Evolutionary conservation across 805 yeast species (phyloP).

Genomic region (Candida verbasci): DNA sequence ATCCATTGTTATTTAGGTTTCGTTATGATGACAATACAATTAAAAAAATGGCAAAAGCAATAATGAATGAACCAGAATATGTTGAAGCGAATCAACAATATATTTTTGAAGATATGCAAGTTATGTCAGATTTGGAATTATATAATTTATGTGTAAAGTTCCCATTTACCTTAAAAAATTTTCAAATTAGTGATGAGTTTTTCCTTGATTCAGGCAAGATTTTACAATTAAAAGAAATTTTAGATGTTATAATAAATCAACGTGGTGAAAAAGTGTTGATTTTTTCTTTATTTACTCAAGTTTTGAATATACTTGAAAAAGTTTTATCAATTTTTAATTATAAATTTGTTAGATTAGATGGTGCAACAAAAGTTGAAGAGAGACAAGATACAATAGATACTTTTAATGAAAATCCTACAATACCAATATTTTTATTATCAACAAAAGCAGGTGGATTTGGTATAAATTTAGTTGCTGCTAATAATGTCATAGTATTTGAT

Average conservation of each 20-base stretch:
- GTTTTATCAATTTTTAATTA: slow-evolving; percentile 61
- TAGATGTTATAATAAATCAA: slow-evolving; percentile 51
- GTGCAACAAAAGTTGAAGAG: slow-evolving; percentile 88
- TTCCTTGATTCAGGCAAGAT: slow-evolving; percentile 78
- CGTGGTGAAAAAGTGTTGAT: slow-evolving; percentile 69
- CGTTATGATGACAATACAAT: slow-evolving; percentile 54
- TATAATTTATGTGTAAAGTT: slow-evolving; percentile 69
- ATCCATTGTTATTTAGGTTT: slow-evolving; percentile 79
- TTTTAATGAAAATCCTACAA: slow-evolving; percentile 74
- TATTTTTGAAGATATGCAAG: slow-evolving; percentile 90
- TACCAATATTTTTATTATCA: slow-evolving; percentile 83
- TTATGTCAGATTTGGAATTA: slow-evolving; percentile 89
- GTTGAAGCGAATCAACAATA: slow-evolving; percentile 69
- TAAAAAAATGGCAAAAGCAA: slow-evolving; percentile 65
- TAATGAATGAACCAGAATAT: slow-evolving; percentile 79
- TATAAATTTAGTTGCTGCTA: slow-evolving; percentile 92
- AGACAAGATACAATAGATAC: slow-evolving; percentile 90
- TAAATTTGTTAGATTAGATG: slow-evolving; percentile 83
- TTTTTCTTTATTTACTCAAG: slow-evolving; percentile 90
- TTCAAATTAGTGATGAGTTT: slow-evolving; percentile 47
- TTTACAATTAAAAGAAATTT: slow-evolving; percentile 46
- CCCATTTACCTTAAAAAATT: slow-evolving; percentile 57
- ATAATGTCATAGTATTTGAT: slow-evolving; percentile 85
- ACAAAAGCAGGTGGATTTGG: slow-evolving; percentile 99
- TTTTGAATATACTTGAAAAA: slow-evolving; percentile 79